These are phyloP conservation scores for Eutypa lata DNA, from an alignment of 2,329 filamentous ascomycete species.

Conservation along the genomic window DNA sequence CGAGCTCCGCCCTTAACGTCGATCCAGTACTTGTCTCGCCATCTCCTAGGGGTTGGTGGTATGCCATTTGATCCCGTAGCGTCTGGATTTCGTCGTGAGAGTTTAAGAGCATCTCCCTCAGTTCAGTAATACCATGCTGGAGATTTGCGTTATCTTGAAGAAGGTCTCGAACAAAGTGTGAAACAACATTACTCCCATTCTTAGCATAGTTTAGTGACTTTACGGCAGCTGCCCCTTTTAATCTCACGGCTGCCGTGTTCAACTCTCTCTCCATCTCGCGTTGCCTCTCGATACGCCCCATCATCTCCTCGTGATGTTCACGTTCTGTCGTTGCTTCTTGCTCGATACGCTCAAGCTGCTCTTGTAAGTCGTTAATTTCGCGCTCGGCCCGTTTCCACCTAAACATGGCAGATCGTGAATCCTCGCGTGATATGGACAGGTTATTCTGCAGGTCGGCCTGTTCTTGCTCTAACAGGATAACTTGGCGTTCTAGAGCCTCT, in stretches of 20 bases:
- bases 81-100: slow-evolving; percentile 93
- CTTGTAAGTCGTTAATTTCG: slow-evolving; percentile 73
- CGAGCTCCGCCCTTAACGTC: slow-evolving; percentile 71
- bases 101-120: slow-evolving; percentile 83
- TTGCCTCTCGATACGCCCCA: slow-evolving; percentile 80
- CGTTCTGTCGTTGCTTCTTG: slow-evolving; percentile 76
- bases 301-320: slow-evolving; percentile 75
- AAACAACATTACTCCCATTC: slow-evolving; percentile 70
- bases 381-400: slow-evolving; percentile 85
- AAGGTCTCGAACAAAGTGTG: slow-evolving; percentile 93
- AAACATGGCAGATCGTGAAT: slow-evolving; percentile 74
- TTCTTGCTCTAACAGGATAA: slow-evolving; percentile 76
- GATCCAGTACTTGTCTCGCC: slow-evolving; percentile 37
- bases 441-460: slow-evolving; percentile 69
- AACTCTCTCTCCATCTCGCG: slow-evolving; percentile 80
- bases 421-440: slow-evolving; percentile 65
- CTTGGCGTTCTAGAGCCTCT: slow-evolving; percentile 74
- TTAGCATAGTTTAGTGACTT: slow-evolving; percentile 61
- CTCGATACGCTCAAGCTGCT: slow-evolving; percentile 87
- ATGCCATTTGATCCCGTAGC: slow-evolving; percentile 75
- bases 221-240: slow-evolving; percentile 76
- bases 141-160: slow-evolving; percentile 92
- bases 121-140: slow-evolving; percentile 85
- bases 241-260: slow-evolving; percentile 71
- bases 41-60: slow-evolving; percentile 67